Base-by-base conservation (phyloP, 2,329 filamentous ascomycete species). In the Aulographum hederae region DNA sequence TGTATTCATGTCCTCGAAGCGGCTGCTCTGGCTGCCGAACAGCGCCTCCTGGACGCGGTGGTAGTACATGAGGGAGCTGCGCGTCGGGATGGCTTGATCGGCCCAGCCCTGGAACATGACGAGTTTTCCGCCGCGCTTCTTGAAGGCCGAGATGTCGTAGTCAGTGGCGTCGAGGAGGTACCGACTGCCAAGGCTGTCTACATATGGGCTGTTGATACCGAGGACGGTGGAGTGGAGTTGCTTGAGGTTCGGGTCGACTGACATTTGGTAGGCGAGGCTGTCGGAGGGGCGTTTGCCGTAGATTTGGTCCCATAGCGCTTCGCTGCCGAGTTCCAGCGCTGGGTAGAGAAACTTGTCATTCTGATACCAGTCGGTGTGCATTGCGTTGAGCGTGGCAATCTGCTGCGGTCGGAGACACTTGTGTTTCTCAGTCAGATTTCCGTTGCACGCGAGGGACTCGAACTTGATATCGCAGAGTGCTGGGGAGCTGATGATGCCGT, bases 1-100 rank as follows among this genome's bases (percentile, higher is more conserved):
- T 11, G 44, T 41, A 26, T 56, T 48, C 2, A 59, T 37, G 3
- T 53, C 39, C n/a, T n/a, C n/a, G n/a, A n/a, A n/a, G n/a, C n/a
- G n/a, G n/a, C n/a, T n/a, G n/a, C n/a, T n/a, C n/a, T n/a, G n/a
- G 18, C 53, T 41, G 14, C 50, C 28, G 0, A 41, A 36, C 44
- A 47, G 47, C 15, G 34, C 26, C 3, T 30, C 35, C 32, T 50
- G 41, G 1, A 47, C 45, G 10, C 33, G 35, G 26, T 43, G 35
- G 3, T 45, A 37, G 29, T 46, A 47, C 4, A 36, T 34, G 6
- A 46, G 31, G 1, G 43, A 48, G 16, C 42, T 44, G 13, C 43
- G 36, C 13, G 41, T 41, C 0, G 46, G 42, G 12, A 48, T 47
- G 10, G 41, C n/a, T 3, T 35, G 19, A 29, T 51, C 47, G 12